phyloP scores from a whole-genome alignment of 257 asterid genomes.

The Solanum bukasovii region DNA sequence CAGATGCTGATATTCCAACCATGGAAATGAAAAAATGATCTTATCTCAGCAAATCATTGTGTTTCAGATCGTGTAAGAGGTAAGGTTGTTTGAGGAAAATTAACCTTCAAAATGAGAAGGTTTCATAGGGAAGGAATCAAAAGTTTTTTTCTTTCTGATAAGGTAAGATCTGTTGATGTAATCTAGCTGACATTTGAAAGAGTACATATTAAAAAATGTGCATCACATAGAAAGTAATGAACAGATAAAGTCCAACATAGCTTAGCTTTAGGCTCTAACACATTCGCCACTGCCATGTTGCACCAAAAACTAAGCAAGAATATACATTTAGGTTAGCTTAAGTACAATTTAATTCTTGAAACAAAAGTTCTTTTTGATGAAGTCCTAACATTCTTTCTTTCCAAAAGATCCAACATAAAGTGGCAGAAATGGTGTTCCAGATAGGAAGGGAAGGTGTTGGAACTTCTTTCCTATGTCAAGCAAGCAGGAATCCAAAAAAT shows the following conservation, averaged over 20 bases:
- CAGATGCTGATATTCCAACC: neutral
- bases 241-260: neutral
- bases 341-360: neutral
- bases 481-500: conserved; percentile 24
- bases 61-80: neutral
- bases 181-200: neutral
- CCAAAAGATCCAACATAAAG: neutral
- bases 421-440: neutral
- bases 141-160: neutral
- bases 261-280: neutral
- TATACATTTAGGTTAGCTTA: neutral
- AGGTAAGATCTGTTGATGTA: neutral
- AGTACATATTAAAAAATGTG: neutral
- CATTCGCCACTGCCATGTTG: neutral
- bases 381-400: neutral
- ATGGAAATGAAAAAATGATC: neutral
- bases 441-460: neutral
- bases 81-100: neutral
- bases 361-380: neutral
- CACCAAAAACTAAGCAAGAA: neutral
- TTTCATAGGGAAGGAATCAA: neutral
- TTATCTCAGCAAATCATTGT: neutral
- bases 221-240: neutral
- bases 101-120: neutral
- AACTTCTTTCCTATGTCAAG: neutral